These are phyloP conservation scores for sorghum (Sorghum bicolor) DNA, from an alignment of 176 grass and related monocot genomes.

Conservation along the genomic window Sorghum_bicolor_NCBIv3 NC_012879.2:55160001-55160500, in stretches of 20 bases:
- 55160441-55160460: not conserved
- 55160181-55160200: not conserved
- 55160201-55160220: too few species aligned
- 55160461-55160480: too few species aligned
- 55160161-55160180: not conserved
- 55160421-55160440: not conserved
- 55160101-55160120: not conserved
- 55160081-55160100: not conserved
- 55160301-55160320: too few species aligned
- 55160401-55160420: not conserved
- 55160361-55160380: too few species aligned
- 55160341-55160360: too few species aligned
- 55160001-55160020: not conserved
- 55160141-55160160: not conserved
- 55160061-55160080: not conserved
- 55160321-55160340: too few species aligned
- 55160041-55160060: not conserved
- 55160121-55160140: not conserved
- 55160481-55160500: not conserved
- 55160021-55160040: not conserved
- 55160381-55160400: not conserved
- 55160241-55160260: too few species aligned
- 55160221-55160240: too few species aligned
- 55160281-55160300: too few species aligned
- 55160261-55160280: too few species aligned